Conservation (phyloP, 2,329 filamentous ascomycete genomes). For the Hymenoscyphus repandus region DNA sequence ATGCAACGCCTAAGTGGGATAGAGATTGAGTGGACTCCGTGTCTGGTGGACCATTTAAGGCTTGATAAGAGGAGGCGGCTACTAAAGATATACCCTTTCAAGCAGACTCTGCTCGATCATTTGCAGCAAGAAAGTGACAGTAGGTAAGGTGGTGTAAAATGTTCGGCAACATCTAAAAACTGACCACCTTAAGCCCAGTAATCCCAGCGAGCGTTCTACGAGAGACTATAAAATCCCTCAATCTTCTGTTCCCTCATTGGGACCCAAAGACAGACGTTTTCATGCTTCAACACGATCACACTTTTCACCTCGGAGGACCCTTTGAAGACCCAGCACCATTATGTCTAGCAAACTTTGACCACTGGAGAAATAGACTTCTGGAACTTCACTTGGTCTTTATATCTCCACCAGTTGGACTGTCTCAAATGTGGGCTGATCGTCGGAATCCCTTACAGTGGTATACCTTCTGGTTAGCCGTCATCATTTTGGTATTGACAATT, state of each 20-base stretch:
- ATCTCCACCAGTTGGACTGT: neutral
- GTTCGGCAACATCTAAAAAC: neutral
- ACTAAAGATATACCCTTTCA: neutral
- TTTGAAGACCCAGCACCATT: neutral
- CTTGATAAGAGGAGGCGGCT: too few relatives aligned
- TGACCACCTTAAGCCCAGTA: neutral
- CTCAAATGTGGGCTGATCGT: constrained; percentile 1
- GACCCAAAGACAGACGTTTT: neutral
- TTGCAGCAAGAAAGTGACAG: neutral
- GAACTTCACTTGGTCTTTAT: neutral
- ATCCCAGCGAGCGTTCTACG: neutral
- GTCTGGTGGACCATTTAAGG: neutral
- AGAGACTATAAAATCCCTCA: neutral
- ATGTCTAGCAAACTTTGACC: neutral
- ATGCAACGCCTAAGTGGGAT: neutral
- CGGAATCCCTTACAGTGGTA: constrained; percentile 3
- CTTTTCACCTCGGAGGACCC: neutral
- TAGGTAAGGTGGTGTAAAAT: neutral
- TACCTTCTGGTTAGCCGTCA: constrained; percentile 2
- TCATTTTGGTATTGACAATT: neutral
- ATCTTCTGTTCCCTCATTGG: neutral
- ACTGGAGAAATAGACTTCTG: neutral
- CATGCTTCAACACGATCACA: neutral
- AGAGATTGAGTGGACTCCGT: neutral
- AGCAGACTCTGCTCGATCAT: neutral